Base-by-base conservation (phyloP, 2,329 filamentous ascomycete species). In the Neopestalotiopsis clavispora region DNA sequence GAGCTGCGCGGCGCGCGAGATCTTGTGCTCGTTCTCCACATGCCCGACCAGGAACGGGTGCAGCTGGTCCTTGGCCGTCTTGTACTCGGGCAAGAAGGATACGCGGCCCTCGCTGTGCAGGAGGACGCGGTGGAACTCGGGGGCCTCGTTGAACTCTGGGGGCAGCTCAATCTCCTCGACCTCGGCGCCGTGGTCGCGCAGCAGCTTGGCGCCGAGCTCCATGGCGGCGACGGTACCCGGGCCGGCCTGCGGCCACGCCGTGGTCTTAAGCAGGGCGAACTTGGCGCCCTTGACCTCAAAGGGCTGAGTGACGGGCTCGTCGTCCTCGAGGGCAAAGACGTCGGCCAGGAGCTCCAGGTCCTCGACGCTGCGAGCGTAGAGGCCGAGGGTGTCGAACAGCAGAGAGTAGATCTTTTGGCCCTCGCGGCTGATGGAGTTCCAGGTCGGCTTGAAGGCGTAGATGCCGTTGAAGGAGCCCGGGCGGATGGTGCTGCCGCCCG, bases 361-460 rank as follows among this genome's bases (percentile, higher is more conserved):
- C 1, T 84, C 84, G 0, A 90, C 81, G 5, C 81, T 84, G 0
- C 90, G 85, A 0, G 87, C 84, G 68, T 86, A 91, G 13, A 91
- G 79, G 1, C 91, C 90, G 0, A 91, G 73, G 0, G 90, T 92
- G 72, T 92, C 91, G 5, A 89, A 81, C 1, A 84, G 87, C 1
- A 88, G 78, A 0, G 88, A 87, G 72, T 87, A 90, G 1, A 89
- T 80, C 75, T 87, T 89, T 59, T 86, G 82, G 0, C 90, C 90
- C 74, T 92, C 90, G 0, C 88, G 82, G 0, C 86, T 89, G 42
- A 92, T 85, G 0, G 87, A 79, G 67, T 86, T 87, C 88, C 89
- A 92, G 0, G 90, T 92, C 1, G 90, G 90, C 75, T 92, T 92
- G 67, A 91, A 80, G 0, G 84, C 89, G 68, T 89, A 92, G 4